Conservation (phyloP, 2,329 filamentous ascomycete genomes). For the Arachnopeziza araneosa region DNA sequence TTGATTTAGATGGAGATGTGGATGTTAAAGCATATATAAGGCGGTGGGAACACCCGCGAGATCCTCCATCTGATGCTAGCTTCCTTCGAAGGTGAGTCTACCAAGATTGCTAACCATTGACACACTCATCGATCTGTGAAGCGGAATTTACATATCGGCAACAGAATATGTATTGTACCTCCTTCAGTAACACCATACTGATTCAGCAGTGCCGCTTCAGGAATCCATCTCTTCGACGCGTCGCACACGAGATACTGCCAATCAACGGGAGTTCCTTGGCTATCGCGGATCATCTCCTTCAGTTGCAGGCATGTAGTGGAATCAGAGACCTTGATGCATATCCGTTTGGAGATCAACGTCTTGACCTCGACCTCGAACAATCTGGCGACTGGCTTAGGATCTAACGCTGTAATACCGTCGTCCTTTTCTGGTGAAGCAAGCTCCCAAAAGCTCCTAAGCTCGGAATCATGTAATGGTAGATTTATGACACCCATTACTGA, state of each 20-base stretch:
- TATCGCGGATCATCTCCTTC: background rate
- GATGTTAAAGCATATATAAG: background rate
- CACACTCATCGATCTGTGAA: background rate
- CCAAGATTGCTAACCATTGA: background rate
- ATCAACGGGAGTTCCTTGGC: background rate
- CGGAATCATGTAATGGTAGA: background rate
- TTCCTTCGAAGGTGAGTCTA: background rate
- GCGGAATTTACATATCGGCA: background rate
- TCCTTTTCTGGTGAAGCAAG: background rate
- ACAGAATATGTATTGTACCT: background rate
- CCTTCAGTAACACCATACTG: background rate
- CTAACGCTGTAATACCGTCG: background rate
- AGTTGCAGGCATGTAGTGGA: background rate
- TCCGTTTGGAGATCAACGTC: background rate
- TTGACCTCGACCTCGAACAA: background rate
- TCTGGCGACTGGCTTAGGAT: background rate
- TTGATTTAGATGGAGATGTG: no score
- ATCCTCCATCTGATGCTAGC: background rate
- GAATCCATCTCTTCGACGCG: background rate
- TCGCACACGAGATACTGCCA: background rate
- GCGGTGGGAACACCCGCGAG: background rate
- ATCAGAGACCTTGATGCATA: background rate
- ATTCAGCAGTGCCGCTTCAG: background rate
- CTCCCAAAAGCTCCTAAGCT: background rate
- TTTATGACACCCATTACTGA: background rate